phyloP scores from a whole-genome alignment of 495 filamentous ascomycete genomes.

The Aspergillus kassunensis region DNA sequence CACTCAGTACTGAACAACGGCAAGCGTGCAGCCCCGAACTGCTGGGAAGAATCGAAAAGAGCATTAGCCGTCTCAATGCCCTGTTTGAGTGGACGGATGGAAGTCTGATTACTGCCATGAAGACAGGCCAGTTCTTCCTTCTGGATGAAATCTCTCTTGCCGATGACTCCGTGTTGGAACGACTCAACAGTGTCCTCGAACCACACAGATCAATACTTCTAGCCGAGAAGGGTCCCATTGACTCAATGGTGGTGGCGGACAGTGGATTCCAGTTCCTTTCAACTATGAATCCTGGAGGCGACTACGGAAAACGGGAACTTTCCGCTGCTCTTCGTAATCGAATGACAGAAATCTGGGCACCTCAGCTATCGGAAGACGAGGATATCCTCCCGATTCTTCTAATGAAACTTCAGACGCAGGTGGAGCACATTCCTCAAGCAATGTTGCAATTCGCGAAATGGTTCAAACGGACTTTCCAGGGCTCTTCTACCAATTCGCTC shows the following conservation, averaged over 20 bases:
- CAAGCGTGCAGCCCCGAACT: constrained; percentile 46
- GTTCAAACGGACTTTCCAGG: constrained; percentile 78
- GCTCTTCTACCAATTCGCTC: constrained; percentile 64
- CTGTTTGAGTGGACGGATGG: constrained; percentile 98
- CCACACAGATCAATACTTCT: constrained; percentile 79
- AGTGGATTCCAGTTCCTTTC: constrained; percentile 92
- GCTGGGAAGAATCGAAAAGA: constrained; percentile 53
- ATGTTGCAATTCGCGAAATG: constrained; percentile 89
- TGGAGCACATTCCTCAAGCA: constrained; percentile 34
- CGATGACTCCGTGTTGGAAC: constrained; percentile 94
- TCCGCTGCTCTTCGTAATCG: constrained; percentile 93
- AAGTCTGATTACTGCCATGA: constrained; percentile 93
- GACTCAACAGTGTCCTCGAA: constrained; percentile 97
- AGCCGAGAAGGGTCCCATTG: constrained; percentile 84
- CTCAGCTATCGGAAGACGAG: constrained; percentile 68
- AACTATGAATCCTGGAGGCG: constrained; percentile 98
- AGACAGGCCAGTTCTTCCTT: constrained; percentile 80
- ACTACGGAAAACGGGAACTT: constrained; percentile 96
- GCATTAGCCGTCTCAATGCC: constrained; percentile 62
- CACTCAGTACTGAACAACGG: constrained; percentile 25
- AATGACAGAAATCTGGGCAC: constrained; percentile 99
- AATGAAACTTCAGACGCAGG: constrained; percentile 63
- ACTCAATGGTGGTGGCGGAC: constrained; percentile 72
- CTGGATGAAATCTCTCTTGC: constrained; percentile 97
- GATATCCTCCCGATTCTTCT: constrained; percentile 85